Evolutionary conservation across 768 basidiomycete genomes (phyloP).

Genomic region (Phanerodontia chrysosporium): DNA sequence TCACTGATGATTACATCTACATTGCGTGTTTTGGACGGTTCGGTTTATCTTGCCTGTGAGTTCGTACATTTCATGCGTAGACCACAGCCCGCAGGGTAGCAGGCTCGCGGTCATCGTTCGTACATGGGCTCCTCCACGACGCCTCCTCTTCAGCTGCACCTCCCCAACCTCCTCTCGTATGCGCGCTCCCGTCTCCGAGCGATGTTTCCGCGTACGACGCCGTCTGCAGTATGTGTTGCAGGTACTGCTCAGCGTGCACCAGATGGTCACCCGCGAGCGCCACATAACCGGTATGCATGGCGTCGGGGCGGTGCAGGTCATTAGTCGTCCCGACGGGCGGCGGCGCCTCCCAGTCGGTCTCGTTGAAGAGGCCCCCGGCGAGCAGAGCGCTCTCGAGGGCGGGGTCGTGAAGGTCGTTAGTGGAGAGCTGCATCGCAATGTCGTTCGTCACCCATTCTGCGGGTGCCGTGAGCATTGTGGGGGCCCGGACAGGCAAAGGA

Average conservation of each 20-base stretch:
- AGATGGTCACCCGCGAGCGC: neutral
- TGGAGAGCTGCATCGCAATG: neutral
- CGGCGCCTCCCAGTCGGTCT: neutral
- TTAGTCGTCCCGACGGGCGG: neutral
- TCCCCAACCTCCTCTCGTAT: neutral
- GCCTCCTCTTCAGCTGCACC: neutral
- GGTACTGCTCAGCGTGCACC: neutral
- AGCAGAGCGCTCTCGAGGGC: neutral
- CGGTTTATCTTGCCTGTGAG: too few species aligned
- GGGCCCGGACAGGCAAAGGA: too few species aligned
- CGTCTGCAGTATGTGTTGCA: neutral
- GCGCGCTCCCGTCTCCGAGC: neutral
- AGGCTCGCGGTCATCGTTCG: neutral
- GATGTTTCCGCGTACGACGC: neutral
- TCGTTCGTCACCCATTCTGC: neutral
- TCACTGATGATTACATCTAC: neutral
- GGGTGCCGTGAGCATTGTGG: too few species aligned
- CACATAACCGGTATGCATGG: neutral
- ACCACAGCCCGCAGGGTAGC: neutral
- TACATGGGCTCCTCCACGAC: neutral
- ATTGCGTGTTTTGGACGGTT: neutral
- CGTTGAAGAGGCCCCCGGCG: neutral
- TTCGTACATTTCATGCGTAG: neutral
- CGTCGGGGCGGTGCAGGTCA: neutral
- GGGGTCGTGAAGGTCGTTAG: neutral